Evolutionary conservation across 2,329 filamentous ascomycete species (phyloP).

Genomic region (Penicillium thymicola): DNA sequence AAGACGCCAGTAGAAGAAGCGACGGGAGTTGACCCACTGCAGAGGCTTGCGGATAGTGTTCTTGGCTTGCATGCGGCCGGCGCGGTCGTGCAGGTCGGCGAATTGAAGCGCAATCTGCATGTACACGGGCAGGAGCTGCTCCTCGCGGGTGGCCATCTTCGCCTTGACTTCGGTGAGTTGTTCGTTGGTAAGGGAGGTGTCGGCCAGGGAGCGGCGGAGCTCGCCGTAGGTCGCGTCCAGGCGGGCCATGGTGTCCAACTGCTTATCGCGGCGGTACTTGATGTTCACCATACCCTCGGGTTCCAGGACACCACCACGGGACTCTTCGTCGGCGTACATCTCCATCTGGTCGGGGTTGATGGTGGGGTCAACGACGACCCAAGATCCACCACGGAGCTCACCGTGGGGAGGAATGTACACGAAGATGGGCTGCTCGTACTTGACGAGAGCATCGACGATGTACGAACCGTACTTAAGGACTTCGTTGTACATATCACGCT

Average conservation of each 20-base stretch:
- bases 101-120: conserved; percentile 94
- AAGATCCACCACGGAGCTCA: conserved; percentile 96
- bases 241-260: conserved; percentile 95
- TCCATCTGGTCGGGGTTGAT: conserved; percentile 98
- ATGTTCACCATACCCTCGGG: conserved; percentile 98
- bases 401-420: conserved; percentile 97
- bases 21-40: conserved; percentile 81
- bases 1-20: conserved; percentile 99
- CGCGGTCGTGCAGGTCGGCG: conserved; percentile 93
- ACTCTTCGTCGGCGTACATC: conserved; percentile 96
- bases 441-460: conserved; percentile 97
- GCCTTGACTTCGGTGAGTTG: conserved; percentile 74
- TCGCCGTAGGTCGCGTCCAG: conserved; percentile 79
- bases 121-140: conserved; percentile 87
- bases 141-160: conserved; percentile 81
- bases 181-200: conserved; percentile 67
- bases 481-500: conserved; percentile 99
- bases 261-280: conserved; percentile 97
- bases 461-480: conserved; percentile 99
- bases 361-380: conserved; percentile 98
- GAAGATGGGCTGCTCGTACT: conserved; percentile 98
- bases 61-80: conserved; percentile 98
- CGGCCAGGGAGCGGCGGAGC: conserved; percentile 73
- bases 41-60: conserved; percentile 81
- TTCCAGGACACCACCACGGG: conserved; percentile 94